Evolutionary conservation across 192 early-diverging fungal genomes (phyloP).

Genomic region (Kickxella alabastrina): DNA sequence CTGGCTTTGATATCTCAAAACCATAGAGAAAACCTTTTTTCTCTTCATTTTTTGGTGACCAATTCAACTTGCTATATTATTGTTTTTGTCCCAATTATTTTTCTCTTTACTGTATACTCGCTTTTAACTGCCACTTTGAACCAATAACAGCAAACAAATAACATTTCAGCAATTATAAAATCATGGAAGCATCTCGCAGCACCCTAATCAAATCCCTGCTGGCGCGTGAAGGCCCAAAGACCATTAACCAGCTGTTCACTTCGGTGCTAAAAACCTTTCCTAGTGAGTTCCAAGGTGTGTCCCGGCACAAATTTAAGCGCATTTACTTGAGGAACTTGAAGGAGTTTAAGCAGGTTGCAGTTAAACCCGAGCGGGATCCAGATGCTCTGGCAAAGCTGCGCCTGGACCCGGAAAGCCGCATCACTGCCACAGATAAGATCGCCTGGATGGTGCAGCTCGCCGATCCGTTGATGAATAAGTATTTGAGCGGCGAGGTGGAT

Average conservation of each 20-base stretch:
- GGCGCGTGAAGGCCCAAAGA: constrained; percentile 37
- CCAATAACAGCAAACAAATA: too few relatives aligned
- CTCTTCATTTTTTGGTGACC: too few relatives aligned
- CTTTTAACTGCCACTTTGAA: not conserved
- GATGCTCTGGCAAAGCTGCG: constrained; percentile 18
- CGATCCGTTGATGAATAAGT: constrained; percentile 4
- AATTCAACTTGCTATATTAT: too few relatives aligned
- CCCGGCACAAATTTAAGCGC: constrained; percentile 31
- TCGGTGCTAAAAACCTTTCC: constrained; percentile 12
- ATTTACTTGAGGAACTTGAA: constrained; percentile 38
- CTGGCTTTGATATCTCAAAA: too few relatives aligned
- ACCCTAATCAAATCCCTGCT: constrained; percentile 37
- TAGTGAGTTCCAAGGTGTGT: constrained; percentile 22
- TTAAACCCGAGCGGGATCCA: constrained; percentile 18
- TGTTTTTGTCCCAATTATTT: not conserved
- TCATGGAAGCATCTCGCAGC: constrained; percentile 24
- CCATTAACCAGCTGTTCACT: constrained; percentile 27
- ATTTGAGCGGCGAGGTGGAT: constrained; percentile 5
- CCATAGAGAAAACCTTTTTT: too few relatives aligned
- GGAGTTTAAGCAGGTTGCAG: constrained; percentile 22
- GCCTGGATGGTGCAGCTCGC: constrained; percentile 22
- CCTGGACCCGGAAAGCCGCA: constrained; percentile 21
- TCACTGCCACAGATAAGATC: constrained; percentile 4
- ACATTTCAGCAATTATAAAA: too few relatives aligned
- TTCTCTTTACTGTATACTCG: not conserved